Base-by-base conservation (phyloP, 257 asterid genomes). In the Cordia subcordata region DNA sequence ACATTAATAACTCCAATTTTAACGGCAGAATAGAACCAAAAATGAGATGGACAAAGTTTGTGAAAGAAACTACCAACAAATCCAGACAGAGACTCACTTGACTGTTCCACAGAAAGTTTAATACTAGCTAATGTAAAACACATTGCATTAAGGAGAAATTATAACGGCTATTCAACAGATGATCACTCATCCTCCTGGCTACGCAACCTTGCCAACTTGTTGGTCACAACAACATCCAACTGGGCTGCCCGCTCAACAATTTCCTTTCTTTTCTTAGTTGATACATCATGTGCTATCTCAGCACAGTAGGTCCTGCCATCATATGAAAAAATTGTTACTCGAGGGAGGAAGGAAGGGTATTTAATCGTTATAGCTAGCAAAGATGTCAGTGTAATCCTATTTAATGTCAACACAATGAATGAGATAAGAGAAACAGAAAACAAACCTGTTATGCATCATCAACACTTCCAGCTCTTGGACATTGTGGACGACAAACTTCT, bases 371-470 rank as follows among this genome's bases (percentile, higher is more conserved):
- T 27, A 1, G 35, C 6, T 6, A 27, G 35, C 35, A 3, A 27
- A 27, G 35, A 6, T 27, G 10, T 42, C 10, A 42, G 10, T 42
- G 14, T 42, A 1, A 3, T 42, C 14, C 3, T 42, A 42, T 14
- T 42, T 3, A 42, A 10, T 3, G 12, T 42, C 47, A 10, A 42
- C 10, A 42, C 47, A 42, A 42, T 14, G 2, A 42, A 2, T 27
- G 1, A 42, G 10, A 42, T 42, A 14, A 14, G 4, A 14, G 4
- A 42, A 8, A 11, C 12, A 2, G 3, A 11, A 2, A 16, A 20
- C 61, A 6, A 45, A 78, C 83, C 83, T 78, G 80, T 78, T 78
- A 71, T 78, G 83, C 83, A 78, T 78, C 80, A 78, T 78, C 69
- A 78, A 53, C 52, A 78, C 65, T 71, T 78, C 83, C 51, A 78